Percentiles rank a stretch among this genome's conserved stretches.
phyloP scores from a whole-genome alignment of 1,284 basidiomycete genomes.

The Trametes hirsuta region DNA sequence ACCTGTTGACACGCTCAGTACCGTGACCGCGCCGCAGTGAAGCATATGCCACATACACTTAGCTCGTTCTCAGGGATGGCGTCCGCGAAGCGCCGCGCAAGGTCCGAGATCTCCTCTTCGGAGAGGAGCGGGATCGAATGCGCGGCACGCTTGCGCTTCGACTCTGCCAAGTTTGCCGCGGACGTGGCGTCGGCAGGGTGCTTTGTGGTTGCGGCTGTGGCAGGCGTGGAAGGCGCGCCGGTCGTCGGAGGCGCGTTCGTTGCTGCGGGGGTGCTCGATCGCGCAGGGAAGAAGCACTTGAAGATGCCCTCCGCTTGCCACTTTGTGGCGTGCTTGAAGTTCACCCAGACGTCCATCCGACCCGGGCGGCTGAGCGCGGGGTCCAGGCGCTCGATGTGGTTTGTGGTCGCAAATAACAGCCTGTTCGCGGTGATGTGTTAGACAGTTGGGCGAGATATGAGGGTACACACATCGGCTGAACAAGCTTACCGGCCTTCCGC shows the following conservation, averaged over 20 bases:
- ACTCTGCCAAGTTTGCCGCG: conserved; percentile 64
- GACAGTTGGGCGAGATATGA: background rate
- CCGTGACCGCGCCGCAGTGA: background rate
- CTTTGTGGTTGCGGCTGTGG: conserved; percentile 30
- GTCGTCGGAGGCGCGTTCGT: background rate
- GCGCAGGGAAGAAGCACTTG: conserved; percentile 88
- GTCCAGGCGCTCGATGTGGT: conserved; percentile 85
- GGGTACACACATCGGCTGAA: background rate
- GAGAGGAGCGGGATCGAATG: conserved; percentile 69
- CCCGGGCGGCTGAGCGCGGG: conserved; percentile 81
- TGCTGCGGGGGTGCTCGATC: conserved; percentile 27
- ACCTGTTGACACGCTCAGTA: conserved; percentile 49
- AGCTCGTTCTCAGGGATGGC: conserved; percentile 82
- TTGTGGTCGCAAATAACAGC: conserved; percentile 81
- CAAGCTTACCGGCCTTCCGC: conserved; percentile 75
- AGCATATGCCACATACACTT: conserved; percentile 55
- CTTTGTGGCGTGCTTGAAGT: conserved; percentile 85
- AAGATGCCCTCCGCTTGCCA: conserved; percentile 89
- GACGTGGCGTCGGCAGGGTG: conserved; percentile 50
- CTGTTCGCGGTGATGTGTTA: conserved; percentile 38
- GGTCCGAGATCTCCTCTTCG: conserved; percentile 70
- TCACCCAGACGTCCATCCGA: conserved; percentile 88
- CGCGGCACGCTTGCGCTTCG: conserved; percentile 62
- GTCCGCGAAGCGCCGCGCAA: conserved; percentile 78
- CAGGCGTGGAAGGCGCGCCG: background rate